Percentiles rank a stretch among this genome's conserved stretches.
Evolutionary conservation across 345 rosid species (phyloP).

Genomic region (Corchorus capsularis): DNA sequence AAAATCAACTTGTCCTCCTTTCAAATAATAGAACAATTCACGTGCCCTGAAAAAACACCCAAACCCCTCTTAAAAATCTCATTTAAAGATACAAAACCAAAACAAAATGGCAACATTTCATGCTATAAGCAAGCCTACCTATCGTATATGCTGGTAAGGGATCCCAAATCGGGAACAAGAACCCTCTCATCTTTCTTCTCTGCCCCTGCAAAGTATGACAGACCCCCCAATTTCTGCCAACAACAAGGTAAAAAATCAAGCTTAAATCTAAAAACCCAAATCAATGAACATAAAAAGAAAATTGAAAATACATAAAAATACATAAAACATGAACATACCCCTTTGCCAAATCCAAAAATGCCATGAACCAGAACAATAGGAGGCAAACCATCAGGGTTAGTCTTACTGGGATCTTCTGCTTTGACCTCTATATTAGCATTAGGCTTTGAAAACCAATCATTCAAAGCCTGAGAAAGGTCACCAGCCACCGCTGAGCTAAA

Average conservation of each 20-base stretch:
- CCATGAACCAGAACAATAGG: conserved; percentile 97
- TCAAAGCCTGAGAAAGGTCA: conserved; percentile 64
- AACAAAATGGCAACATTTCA: neutral
- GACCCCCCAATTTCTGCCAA: conserved; percentile 75
- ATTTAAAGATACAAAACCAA: conserved; percentile 1
- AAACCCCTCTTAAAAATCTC: neutral
- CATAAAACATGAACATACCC: conserved; percentile 47
- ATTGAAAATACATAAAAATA: neutral
- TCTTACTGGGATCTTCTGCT: conserved; percentile 30
- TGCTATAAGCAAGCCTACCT: conserved; percentile 44
- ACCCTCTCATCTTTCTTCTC: conserved; percentile 97
- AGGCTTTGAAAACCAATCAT: conserved; percentile 52
- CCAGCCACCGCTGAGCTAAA: conserved; percentile 93
- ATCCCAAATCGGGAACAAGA: conserved; percentile 97
- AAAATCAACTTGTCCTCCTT: conserved; percentile 91
- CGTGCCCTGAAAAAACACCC: conserved; percentile 77
- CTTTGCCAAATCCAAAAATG: conserved; percentile 98
- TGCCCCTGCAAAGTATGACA: conserved; percentile 97
- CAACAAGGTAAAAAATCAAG: conserved; percentile 12
- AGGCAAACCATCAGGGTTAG: conserved; percentile 48
- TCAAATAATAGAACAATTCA: conserved; percentile 88
- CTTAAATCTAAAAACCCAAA: conserved; percentile 5
- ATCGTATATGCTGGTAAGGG: conserved; percentile 86
- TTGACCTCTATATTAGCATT: conserved; percentile 42
- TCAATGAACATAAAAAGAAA: neutral